phyloP scores from a whole-genome alignment of 345 rosid species.

The Trapa bicornis region DNA sequence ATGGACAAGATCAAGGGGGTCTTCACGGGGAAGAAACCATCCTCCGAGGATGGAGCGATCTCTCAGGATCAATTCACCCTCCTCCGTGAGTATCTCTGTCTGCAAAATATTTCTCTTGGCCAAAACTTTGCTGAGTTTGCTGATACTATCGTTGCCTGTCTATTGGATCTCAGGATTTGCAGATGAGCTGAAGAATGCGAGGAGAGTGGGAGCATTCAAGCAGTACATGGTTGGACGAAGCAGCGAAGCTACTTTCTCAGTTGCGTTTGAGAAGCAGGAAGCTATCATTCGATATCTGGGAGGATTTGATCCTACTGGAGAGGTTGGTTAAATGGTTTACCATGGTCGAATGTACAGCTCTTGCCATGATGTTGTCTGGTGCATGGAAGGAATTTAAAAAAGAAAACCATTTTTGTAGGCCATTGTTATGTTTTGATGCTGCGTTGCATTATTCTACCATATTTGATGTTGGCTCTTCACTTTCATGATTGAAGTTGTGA shows the following conservation, averaged over 20 bases:
- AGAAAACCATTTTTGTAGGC: no score
- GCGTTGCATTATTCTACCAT: neutral
- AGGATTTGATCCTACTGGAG: slow-evolving; percentile 61
- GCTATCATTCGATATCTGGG: slow-evolving; percentile 62
- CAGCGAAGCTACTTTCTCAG: slow-evolving; percentile 71
- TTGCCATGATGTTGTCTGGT: neutral
- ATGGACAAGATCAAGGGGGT: slow-evolving; percentile 74
- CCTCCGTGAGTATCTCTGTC: slow-evolving; percentile 33
- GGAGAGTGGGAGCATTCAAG: slow-evolving; percentile 59
- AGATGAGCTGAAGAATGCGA: slow-evolving; percentile 63
- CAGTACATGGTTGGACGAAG: slow-evolving; percentile 71
- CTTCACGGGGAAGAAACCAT: slow-evolving; percentile 54
- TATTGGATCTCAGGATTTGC: slow-evolving; percentile 39
- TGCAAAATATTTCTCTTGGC: neutral
- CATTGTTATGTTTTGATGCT: neutral
- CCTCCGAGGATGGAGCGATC: slow-evolving; percentile 23
- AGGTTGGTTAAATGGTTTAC: slow-evolving; percentile 37
- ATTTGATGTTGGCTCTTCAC: neutral
- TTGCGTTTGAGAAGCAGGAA: slow-evolving; percentile 77
- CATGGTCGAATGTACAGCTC: neutral
- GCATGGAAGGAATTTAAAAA: no score
- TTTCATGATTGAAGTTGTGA: slow-evolving; percentile 8
- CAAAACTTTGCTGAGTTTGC: neutral
- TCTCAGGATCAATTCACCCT: slow-evolving; percentile 58
- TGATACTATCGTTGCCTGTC: neutral